Evolutionary conservation across 2,329 filamentous ascomycete genomes (phyloP).

Genomic region (Diplocarpon mali): DNA sequence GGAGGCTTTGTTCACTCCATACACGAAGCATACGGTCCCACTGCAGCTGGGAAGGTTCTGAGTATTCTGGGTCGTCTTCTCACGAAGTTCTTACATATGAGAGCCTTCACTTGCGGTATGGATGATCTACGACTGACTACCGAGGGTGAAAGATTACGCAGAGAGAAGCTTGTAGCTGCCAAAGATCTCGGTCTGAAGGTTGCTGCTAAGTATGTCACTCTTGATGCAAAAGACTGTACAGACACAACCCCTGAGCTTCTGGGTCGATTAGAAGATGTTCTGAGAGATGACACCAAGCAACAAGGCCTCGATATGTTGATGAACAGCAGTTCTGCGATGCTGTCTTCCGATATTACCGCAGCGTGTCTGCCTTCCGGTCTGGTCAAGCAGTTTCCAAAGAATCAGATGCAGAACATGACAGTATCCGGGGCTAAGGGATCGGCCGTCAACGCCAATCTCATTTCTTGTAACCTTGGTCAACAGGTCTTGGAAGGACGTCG

Average conservation of each 20-base stretch:
- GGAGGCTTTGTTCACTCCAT: constrained; percentile 86
- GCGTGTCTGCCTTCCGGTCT: constrained; percentile 73
- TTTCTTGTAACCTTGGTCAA: constrained; percentile 94
- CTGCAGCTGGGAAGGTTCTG: constrained; percentile 73
- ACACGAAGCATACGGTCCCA: constrained; percentile 87
- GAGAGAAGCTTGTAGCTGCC: constrained; percentile 56
- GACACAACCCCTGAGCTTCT: constrained; percentile 60
- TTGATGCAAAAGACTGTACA: constrained; percentile 53
- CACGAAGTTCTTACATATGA: constrained; percentile 83
- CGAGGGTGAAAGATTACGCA: constrained; percentile 62
- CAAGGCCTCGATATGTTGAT: constrained; percentile 80
- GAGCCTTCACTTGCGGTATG: constrained; percentile 94
- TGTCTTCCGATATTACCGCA: constrained; percentile 70
- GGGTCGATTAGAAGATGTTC: constrained; percentile 73
- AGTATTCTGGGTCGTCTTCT: constrained; percentile 82
- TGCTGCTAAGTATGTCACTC: constrained; percentile 77
- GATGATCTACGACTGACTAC: constrained; percentile 83
- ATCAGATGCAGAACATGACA: constrained; percentile 99
- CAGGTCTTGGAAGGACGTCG: constrained; percentile 90
- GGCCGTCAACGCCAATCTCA: constrained; percentile 88
- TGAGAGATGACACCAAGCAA: constrained; percentile 86
- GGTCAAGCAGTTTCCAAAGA: constrained; percentile 85
- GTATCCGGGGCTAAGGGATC: constrained; percentile 91
- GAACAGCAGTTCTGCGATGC: constrained; percentile 54
- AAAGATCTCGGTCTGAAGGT: constrained; percentile 63